Conservation (phyloP, 2,329 filamentous ascomycete genomes). For the Raffaelea albimanens region DNA sequence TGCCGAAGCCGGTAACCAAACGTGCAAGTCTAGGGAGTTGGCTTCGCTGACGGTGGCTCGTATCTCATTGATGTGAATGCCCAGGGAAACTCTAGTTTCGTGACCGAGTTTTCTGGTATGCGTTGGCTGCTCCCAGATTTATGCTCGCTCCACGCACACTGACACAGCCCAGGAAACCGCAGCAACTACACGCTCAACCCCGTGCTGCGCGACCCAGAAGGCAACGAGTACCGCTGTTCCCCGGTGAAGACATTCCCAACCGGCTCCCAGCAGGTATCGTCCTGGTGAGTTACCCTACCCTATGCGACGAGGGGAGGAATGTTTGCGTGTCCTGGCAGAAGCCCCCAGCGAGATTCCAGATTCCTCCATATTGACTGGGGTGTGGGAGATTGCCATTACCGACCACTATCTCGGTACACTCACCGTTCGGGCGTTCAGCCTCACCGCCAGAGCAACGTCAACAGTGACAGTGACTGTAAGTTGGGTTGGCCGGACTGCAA, state of each 20-base stretch:
- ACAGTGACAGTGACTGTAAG: constrained; percentile 5
- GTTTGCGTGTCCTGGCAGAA: neutral
- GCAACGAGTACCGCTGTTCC: constrained; percentile 5
- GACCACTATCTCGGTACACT: neutral
- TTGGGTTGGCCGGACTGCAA: too few relatives aligned
- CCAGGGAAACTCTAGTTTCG: constrained; percentile 11
- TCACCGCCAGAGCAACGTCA: constrained; percentile 4
- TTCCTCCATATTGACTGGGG: constrained; percentile 5
- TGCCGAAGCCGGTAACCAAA: neutral
- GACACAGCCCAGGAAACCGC: constrained; percentile 8
- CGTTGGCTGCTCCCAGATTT: neutral
- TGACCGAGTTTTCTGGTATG: constrained; percentile 7
- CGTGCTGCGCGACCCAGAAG: constrained; percentile 3
- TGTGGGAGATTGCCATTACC: constrained; percentile 8
- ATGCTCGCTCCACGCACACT: neutral
- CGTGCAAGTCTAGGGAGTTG: constrained; percentile 8
- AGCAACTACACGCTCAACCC: constrained; percentile 3
- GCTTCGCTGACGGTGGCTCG: constrained; percentile 10
- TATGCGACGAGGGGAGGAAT: too few relatives aligned
- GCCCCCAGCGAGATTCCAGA: constrained; percentile 6
- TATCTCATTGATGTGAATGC: constrained; percentile 10
- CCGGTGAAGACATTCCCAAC: constrained; percentile 1
- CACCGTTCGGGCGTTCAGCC: constrained; percentile 5
- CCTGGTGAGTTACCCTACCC: constrained; percentile 6
- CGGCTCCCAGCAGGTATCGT: constrained; percentile 8